Evolutionary conservation across 2,329 filamentous ascomycete species (phyloP), one percentile per base, ranked within the genome.

Genomic region (Annulohypoxylon truncatum): DNA sequence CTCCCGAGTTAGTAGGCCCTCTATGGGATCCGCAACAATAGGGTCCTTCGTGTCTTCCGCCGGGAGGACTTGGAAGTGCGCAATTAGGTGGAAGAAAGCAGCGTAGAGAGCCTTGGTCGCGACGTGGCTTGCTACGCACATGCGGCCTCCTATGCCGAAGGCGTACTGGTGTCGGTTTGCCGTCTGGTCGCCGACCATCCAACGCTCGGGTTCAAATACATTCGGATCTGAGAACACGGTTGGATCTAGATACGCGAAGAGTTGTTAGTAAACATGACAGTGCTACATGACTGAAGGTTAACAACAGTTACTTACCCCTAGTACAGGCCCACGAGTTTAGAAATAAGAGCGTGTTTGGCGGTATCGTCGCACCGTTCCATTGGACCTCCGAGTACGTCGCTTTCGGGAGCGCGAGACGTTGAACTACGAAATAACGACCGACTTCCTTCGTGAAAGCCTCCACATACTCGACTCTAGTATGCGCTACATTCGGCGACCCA

Each of bases 151-250:
- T 2, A 85, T 83, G 0, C 84, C 84, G 63, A 85, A 87, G 35
- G 80, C 83, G 66, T 84, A 87, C 67, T 86, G 84, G 0, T 83
- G 83, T 2, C 82, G 83, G 3, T 76, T 70, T 2, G 73, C 72
- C 9, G 67, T 68, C 40, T 67, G 67, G 26, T 72, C 71, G 24
- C 67, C 69, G 13, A 71, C 82, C 77, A 79, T 74, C 79, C 69
- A 87, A n/a, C 77, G 75, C 59, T 78, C 82, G 10, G 81, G 78
- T 6, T 89, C 78, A 72, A 90, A 92, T 12, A 85, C 82, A 55
- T 90, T 86, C 0, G 89, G 87, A 2, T 87, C 81, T 71, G 89
- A 89, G 79, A 90, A 91, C 72, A 90, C 86, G 0, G 80, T 79
- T 9, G 82, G 81, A 71, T 91, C 89, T 78, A 44, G 10, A 10